phyloP scores from a whole-genome alignment of 129 eudicot species.

The Tagetes patula region DNA sequence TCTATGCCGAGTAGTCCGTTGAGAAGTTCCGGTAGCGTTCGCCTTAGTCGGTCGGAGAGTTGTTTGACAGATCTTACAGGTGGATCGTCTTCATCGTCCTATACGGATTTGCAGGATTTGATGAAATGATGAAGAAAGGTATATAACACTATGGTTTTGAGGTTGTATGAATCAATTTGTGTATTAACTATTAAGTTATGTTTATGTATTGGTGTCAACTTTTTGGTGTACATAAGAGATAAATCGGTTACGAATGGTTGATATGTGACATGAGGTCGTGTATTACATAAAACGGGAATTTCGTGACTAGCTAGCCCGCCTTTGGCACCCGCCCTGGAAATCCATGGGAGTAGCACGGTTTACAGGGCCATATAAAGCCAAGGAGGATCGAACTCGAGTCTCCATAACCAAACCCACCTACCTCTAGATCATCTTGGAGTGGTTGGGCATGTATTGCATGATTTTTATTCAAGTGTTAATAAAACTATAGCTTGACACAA shows the following conservation, averaged over 20 bases:
- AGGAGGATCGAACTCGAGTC: too few species aligned
- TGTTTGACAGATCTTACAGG: constrained; percentile 13
- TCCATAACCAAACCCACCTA: too few species aligned
- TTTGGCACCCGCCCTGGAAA: too few species aligned
- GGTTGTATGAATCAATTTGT: neutral
- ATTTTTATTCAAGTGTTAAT: too few species aligned
- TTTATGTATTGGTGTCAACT: neutral
- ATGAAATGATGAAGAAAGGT: constrained; percentile 7
- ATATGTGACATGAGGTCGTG: neutral
- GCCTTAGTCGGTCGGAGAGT: constrained; percentile 25
- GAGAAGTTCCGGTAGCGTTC: neutral
- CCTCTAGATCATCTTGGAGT: too few species aligned
- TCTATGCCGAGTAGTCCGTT: constrained; percentile 35
- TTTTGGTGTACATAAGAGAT: too few species aligned
- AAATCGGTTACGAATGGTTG: too few species aligned
- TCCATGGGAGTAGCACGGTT: too few species aligned
- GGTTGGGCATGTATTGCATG: too few species aligned
- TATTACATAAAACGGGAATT: too few species aligned
- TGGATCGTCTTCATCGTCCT: constrained; percentile 11
- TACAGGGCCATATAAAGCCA: too few species aligned
- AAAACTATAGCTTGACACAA: neutral
- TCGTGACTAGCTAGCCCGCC: too few species aligned
- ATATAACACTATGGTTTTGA: neutral
- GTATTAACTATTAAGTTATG: neutral
- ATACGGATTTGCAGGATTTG: constrained; percentile 22